Percentiles rank a stretch among this genome's conserved stretches.
These are phyloP conservation scores for Breviolum minutum DNA, from an alignment of 73 alveolate species.

Conservation along the genomic window DNA sequence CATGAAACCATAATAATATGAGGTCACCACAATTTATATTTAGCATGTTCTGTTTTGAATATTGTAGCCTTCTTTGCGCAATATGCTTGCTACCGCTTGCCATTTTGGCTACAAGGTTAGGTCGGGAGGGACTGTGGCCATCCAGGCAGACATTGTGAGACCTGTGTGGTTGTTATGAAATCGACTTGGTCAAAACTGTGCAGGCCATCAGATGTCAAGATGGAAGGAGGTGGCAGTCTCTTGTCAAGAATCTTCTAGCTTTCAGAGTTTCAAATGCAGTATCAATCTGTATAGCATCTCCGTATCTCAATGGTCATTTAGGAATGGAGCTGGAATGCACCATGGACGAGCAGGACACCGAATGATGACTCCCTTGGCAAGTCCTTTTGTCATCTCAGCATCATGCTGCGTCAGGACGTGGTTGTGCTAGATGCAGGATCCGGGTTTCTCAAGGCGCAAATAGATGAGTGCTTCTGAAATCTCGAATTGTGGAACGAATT, in stretches of 20 bases:
- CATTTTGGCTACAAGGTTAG: background rate
- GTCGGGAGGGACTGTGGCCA: background rate
- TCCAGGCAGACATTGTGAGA: background rate
- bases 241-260: background rate
- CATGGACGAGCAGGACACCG: constrained; percentile 90
- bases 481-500: no score
- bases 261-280: background rate
- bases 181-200: background rate
- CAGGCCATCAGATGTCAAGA: background rate
- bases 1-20: no score
- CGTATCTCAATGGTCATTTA: background rate
- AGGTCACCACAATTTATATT: no score
- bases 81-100: background rate
- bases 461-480: no score
- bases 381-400: no score
- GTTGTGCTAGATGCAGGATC: constrained; percentile 97
- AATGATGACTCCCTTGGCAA: no score
- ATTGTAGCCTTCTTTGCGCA: no score
- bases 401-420: constrained; percentile 83
- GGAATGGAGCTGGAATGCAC: constrained; percentile 95
- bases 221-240: constrained; percentile 34
- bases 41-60: no score
- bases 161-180: background rate
- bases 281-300: no score
- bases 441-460: constrained; percentile 96